Evolutionary conservation across 352 stramenopile genomes (phyloP).

Genomic region (Pythium sp.): DNA sequence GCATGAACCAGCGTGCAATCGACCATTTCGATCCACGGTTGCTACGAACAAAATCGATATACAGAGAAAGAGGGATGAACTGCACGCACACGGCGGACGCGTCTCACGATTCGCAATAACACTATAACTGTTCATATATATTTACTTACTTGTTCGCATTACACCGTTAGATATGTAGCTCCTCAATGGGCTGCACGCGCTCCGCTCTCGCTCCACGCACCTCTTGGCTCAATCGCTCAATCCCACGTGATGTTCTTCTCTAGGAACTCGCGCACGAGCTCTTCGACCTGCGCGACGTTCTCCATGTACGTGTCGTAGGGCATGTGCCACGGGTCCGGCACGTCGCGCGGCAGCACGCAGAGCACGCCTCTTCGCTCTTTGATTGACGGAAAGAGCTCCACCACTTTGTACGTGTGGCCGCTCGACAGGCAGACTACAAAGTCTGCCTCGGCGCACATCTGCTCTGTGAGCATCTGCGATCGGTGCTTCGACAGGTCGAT

Average conservation of each 20-base stretch:
- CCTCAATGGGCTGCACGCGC: no score
- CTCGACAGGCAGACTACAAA: constrained; percentile 75
- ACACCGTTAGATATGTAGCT: not conserved
- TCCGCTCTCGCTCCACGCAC: not conserved
- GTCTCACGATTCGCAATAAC: not conserved
- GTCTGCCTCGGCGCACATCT: constrained; percentile 65
- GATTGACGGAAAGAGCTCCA: constrained; percentile 58
- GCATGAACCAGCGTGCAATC: no score
- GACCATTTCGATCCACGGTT: no score
- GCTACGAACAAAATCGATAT: no score
- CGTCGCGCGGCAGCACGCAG: constrained; percentile 53
- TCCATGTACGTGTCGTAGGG: constrained; percentile 82
- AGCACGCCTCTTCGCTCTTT: constrained; percentile 58
- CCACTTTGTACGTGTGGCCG: constrained; percentile 56
- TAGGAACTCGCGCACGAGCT: constrained; percentile 75
- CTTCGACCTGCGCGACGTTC: constrained; percentile 70
- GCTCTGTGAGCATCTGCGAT: constrained; percentile 61
- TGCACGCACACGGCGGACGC: not conserved
- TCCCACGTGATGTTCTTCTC: constrained; percentile 50
- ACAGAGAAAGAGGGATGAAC: not conserved
- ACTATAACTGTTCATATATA: constrained; percentile 1
- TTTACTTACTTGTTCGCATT: constrained; percentile 4
- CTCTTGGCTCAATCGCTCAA: constrained; percentile 1
- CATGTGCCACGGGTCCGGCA: constrained; percentile 84
- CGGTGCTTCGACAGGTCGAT: constrained; percentile 66